A percentile compares a stretch with the other conserved stretches of the same genome.
Evolutionary conservation across 1,284 basidiomycete species (phyloP).

Genomic region (Papiliotrema nemorosa): DNA sequence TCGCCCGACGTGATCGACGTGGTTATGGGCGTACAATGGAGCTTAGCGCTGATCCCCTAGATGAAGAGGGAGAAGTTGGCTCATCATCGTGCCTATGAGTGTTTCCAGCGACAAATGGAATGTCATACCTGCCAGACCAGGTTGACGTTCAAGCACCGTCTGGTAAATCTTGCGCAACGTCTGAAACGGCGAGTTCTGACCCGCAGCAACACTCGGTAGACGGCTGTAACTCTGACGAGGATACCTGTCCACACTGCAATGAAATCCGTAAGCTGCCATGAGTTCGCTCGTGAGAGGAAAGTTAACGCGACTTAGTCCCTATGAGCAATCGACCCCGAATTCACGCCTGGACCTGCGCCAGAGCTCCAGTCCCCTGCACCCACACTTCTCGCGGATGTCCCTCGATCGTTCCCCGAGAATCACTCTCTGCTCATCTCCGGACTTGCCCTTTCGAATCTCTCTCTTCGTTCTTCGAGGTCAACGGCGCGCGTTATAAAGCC

Average conservation of each 20-base stretch:
- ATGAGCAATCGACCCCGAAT: constrained; percentile 15
- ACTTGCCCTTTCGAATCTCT: constrained; percentile 62
- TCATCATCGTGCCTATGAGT: constrained; percentile 42
- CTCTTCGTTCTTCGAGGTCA: constrained; percentile 58
- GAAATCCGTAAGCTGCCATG: too few relatives aligned
- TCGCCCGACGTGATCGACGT: constrained; percentile 5
- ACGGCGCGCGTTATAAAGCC: constrained; percentile 52
- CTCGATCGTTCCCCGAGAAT: constrained; percentile 54
- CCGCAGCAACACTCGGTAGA: neutral
- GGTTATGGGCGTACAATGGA: constrained; percentile 46
- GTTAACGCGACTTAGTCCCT: too few relatives aligned
- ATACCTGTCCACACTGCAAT: too few relatives aligned
- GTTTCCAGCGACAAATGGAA: constrained; percentile 41
- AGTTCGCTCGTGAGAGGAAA: too few relatives aligned
- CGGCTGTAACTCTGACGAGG: too few relatives aligned
- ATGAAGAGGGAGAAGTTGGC: constrained; percentile 33
- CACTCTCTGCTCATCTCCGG: constrained; percentile 52
- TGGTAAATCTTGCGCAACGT: constrained; percentile 10
- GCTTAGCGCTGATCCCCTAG: constrained; percentile 37
- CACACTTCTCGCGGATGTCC: constrained; percentile 59
- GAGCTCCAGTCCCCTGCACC: constrained; percentile 52
- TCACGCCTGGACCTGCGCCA: constrained; percentile 36
- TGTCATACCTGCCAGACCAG: constrained; percentile 30
- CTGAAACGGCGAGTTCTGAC: neutral
- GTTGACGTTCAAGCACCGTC: constrained; percentile 26